phyloP scores from a whole-genome alignment of 176 grass and related monocot genomes.

The Cenchrus americanus region DNA sequence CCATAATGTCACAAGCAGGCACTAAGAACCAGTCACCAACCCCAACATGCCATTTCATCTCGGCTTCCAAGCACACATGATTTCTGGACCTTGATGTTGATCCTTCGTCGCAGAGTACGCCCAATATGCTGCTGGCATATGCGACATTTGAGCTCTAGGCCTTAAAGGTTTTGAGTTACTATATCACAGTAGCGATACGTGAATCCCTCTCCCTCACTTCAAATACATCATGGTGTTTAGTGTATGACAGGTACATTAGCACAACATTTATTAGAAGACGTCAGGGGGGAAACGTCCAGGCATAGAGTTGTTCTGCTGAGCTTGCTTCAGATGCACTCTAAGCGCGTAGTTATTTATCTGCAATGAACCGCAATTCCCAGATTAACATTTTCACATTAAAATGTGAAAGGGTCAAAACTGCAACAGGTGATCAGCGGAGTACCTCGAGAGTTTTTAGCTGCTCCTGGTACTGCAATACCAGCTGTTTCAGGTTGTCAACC shows the following conservation, averaged over 20 bases:
- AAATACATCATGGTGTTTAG: not conserved
- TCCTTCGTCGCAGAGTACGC: not conserved
- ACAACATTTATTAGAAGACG: slow-evolving; percentile 48
- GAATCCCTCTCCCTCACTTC: not conserved
- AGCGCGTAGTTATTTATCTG: slow-evolving; percentile 77
- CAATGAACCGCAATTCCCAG: not conserved
- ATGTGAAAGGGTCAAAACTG: not conserved
- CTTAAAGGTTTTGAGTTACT: not conserved
- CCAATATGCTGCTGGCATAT: not conserved
- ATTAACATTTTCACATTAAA: not conserved
- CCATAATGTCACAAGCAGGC: not conserved
- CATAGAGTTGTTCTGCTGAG: slow-evolving; percentile 62
- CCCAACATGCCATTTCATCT: not conserved
- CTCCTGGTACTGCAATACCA: slow-evolving; percentile 67
- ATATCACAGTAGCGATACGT: slow-evolving; percentile 3
- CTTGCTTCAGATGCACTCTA: slow-evolving; percentile 65
- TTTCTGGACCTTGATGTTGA: not conserved
- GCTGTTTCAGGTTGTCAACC: slow-evolving; percentile 60
- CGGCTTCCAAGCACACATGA: not conserved
- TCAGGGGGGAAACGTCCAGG: slow-evolving; percentile 60
- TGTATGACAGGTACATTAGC: not conserved
- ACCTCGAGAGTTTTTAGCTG: slow-evolving; percentile 81
- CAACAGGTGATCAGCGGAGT: not conserved
- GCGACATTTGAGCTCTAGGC: not conserved
- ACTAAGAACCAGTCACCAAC: not conserved